phyloP scores from a whole-genome alignment of 148 eudicot species.

The Salicornia ramosissima region DNA sequence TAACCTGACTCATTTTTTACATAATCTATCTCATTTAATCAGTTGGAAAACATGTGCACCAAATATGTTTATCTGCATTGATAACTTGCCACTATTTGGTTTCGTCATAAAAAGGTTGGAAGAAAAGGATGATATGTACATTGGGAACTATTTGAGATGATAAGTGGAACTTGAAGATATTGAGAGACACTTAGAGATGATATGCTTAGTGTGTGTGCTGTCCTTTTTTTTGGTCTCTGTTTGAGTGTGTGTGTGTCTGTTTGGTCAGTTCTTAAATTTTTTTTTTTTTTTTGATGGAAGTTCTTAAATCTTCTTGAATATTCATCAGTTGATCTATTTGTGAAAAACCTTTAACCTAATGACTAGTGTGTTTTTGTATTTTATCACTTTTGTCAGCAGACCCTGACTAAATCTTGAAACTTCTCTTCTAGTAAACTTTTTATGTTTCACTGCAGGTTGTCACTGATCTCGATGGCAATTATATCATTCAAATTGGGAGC shows the following conservation, averaged over 20 bases:
- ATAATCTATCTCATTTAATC: no score
- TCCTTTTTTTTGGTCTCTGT: background rate
- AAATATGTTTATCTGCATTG: background rate
- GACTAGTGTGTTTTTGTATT: background rate
- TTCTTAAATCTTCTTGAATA: background rate
- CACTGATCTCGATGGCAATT: slow-evolving; percentile 86
- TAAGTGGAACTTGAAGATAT: background rate
- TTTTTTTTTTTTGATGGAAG: no score
- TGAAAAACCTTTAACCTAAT: background rate
- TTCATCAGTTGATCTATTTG: background rate
- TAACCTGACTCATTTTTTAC: background rate
- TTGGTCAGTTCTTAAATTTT: background rate
- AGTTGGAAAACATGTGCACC: background rate
- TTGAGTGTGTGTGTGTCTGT: background rate
- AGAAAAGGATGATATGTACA: background rate
- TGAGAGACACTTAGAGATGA: background rate
- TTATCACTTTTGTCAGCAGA: background rate
- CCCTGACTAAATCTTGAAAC: slow-evolving; percentile 4
- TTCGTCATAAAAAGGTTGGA: background rate
- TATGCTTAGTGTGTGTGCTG: background rate
- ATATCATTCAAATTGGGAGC: slow-evolving; percentile 83
- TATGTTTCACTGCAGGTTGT: slow-evolving; percentile 57
- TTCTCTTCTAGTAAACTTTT: slow-evolving; percentile 5
- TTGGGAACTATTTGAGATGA: background rate
- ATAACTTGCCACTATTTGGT: background rate